Conservation (phyloP, 2,329 filamentous ascomycete species). For the Beauveria australis region DNA sequence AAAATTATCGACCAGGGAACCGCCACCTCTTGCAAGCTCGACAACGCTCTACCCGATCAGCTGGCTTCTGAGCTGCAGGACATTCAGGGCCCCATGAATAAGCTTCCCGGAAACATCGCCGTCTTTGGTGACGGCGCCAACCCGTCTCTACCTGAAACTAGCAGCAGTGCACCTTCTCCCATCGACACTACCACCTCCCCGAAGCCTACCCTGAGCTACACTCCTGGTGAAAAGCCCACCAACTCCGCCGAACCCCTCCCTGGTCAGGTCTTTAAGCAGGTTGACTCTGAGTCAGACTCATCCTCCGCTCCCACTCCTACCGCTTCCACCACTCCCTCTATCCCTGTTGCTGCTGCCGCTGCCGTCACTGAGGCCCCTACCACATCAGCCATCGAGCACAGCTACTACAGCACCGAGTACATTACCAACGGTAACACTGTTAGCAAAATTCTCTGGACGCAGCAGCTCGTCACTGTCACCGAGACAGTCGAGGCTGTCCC, state of each 20-base stretch:
- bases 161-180: background rate
- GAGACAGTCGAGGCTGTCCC: conserved; percentile 25
- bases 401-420: conserved; percentile 42
- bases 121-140: conserved; percentile 28
- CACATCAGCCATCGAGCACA: conserved; percentile 14
- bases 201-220: conserved; percentile 27
- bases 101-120: conserved; percentile 57
- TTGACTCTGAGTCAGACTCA: conserved; percentile 10
- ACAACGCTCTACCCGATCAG: conserved; percentile 39
- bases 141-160: conserved; percentile 4
- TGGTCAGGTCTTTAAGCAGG: conserved; percentile 35
- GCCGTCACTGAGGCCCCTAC: conserved; percentile 26
- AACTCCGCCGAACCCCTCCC: conserved; percentile 28
- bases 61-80: conserved; percentile 48
- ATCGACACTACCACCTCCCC: background rate
- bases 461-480: conserved; percentile 47
- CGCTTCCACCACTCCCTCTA: conserved; percentile 12
- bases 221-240: conserved; percentile 26
- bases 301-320: conserved; percentile 13
- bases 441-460: conserved; percentile 48
- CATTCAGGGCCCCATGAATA: conserved; percentile 42
- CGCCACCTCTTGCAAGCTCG: conserved; percentile 52
- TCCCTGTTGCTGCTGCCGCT: conserved; percentile 12
- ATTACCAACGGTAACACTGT: conserved; percentile 42
- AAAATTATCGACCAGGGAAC: conserved; percentile 55